phyloP scores from a whole-genome alignment of 192 early-diverging fungal genomes.

The Rhizophagus prolifer region DNA sequence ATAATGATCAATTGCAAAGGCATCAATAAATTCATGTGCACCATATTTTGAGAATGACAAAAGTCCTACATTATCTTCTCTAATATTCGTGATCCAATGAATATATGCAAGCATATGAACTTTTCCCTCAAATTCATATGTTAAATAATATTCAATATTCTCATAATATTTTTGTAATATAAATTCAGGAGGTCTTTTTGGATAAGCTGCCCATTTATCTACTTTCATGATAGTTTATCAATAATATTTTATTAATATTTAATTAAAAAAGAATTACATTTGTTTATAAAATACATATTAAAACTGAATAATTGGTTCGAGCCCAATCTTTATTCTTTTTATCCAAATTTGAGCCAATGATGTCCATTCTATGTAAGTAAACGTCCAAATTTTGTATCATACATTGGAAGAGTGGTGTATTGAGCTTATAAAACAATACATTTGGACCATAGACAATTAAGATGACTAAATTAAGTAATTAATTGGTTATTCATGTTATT shows the following conservation, averaged over 20 bases:
- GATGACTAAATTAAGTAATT: no score
- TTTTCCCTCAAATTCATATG: not conserved
- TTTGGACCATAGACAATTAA: no score
- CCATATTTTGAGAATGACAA: not conserved
- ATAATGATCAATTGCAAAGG: not conserved
- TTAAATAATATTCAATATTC: slow-evolving; percentile 11
- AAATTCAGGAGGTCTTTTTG: not conserved
- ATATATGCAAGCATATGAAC: not conserved
- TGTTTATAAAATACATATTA: no score
- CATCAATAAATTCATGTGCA: slow-evolving; percentile 4
- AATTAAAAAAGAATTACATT: no score
- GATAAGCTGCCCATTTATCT: not conserved
- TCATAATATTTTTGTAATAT: not conserved
- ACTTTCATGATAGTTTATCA: not conserved
- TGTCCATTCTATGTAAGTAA: no score
- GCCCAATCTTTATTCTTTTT: no score
- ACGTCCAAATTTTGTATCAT: no score
- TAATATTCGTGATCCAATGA: not conserved
- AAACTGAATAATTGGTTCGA: no score
- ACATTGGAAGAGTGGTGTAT: no score
- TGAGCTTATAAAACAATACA: no score
- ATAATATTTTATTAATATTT: not conserved
- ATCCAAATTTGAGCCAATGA: no score
- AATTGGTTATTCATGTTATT: no score
- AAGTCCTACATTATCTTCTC: not conserved